Evolutionary conservation across 2,329 filamentous ascomycete genomes (phyloP).

Genomic region (Trematosphaeria pertusa): DNA sequence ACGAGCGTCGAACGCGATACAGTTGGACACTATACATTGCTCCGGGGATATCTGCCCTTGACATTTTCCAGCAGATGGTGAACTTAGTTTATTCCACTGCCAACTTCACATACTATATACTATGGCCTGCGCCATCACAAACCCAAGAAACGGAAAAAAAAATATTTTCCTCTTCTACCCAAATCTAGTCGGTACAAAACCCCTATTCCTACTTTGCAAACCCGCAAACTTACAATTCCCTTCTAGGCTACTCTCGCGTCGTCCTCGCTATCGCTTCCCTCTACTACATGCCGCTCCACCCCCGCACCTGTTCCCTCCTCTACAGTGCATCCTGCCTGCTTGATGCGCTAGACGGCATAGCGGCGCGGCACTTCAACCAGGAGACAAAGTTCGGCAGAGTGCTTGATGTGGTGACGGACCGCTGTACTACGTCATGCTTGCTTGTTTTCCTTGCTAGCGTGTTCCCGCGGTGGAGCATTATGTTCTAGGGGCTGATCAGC

Average conservation of each 20-base stretch:
- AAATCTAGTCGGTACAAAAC: constrained; percentile 57
- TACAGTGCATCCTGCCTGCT: constrained; percentile 95
- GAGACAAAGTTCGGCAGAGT: constrained; percentile 96
- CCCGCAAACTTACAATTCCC: too few species aligned
- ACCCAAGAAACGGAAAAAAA: too few species aligned
- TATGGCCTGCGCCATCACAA: too few species aligned
- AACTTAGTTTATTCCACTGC: too few species aligned
- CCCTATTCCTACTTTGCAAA: neutral
- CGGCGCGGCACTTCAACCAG: constrained; percentile 86
- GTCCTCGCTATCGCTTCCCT: constrained; percentile 81
- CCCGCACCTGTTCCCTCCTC: constrained; percentile 88
- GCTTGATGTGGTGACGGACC: constrained; percentile 98
- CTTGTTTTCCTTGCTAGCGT: constrained; percentile 94
- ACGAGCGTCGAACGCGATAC: too few species aligned
- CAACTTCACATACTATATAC: too few species aligned
- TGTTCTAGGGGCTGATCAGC: constrained; percentile 93
- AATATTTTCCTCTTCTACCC: constrained; percentile 63
- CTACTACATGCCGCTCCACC: constrained; percentile 99
- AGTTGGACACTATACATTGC: too few species aligned
- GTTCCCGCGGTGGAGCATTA: constrained; percentile 89
- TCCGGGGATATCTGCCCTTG: too few species aligned
- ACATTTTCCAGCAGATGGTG: too few species aligned
- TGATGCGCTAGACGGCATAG: constrained; percentile 92
- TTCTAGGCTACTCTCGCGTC: constrained; percentile 60
- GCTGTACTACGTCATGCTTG: constrained; percentile 93